These are phyloP conservation scores for Globisporangium carolinianum DNA, from an alignment of 352 stramenopile genomes.

Conservation along the genomic window DNA sequence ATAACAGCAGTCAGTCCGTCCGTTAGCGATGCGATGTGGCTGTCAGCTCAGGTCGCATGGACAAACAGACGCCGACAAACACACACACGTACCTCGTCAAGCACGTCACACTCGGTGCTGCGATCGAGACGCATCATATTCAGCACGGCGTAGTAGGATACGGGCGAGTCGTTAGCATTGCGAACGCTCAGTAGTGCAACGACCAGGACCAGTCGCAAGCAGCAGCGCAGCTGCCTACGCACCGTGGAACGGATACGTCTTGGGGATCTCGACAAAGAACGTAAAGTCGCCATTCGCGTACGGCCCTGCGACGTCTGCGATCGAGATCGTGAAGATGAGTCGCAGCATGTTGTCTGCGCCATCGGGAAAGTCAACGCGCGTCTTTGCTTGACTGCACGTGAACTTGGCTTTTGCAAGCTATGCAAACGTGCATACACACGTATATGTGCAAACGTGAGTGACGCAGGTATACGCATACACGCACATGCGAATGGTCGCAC, in stretches of 20 bases:
- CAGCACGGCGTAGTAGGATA: too few relatives aligned
- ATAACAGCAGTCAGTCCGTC: slow-evolving; percentile 9
- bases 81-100: slow-evolving; percentile 38
- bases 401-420: slow-evolving; percentile 75
- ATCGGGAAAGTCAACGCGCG: slow-evolving; percentile 80
- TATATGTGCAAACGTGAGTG: not conserved
- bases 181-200: too few relatives aligned
- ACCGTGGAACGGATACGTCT: slow-evolving; percentile 85
- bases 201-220: not conserved
- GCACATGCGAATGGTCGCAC: not conserved
- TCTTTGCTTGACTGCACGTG: slow-evolving; percentile 66
- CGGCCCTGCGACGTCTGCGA: slow-evolving; percentile 60
- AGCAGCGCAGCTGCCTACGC: slow-evolving; percentile 1
- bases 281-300: slow-evolving; percentile 83
- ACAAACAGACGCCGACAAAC: too few relatives aligned
- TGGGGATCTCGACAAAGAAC: slow-evolving; percentile 83
- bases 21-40: not conserved
- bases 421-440: slow-evolving; percentile 1
- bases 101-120: slow-evolving; percentile 68
- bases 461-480: not conserved
- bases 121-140: too few relatives aligned
- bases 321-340: slow-evolving; percentile 76
- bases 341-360: slow-evolving; percentile 74
- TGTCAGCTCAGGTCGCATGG: too few relatives aligned
- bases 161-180: too few relatives aligned